phyloP scores from a whole-genome alignment of 768 basidiomycete genomes.

The Termitomyces sp. region DNA sequence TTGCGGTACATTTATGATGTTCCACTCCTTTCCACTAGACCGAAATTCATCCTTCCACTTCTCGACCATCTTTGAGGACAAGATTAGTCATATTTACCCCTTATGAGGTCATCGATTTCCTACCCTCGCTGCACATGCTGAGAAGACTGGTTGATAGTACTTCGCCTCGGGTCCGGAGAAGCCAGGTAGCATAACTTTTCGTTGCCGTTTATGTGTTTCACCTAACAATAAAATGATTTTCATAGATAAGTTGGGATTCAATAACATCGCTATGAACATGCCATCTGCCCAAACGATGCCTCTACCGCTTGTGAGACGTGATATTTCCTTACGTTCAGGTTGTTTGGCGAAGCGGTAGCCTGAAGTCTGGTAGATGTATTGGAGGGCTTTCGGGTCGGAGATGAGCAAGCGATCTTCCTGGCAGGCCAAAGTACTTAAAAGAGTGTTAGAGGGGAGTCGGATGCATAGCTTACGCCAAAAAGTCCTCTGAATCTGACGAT shows the following conservation, averaged over 20 bases:
- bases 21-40: slow-evolving; percentile 21
- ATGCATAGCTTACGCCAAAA: slow-evolving; percentile 26
- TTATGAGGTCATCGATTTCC: slow-evolving; percentile 3
- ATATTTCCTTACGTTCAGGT: slow-evolving; percentile 29
- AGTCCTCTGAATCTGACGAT: slow-evolving; percentile 31
- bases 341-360: slow-evolving; percentile 39
- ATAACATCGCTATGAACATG: slow-evolving; percentile 14
- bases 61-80: slow-evolving; percentile 23
- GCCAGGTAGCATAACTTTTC: slow-evolving; percentile 40
- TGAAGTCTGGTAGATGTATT: slow-evolving; percentile 38
- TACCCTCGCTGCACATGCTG: slow-evolving; percentile 28
- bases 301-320: slow-evolving; percentile 27
- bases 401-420: slow-evolving; percentile 41
- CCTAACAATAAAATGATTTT: slow-evolving; percentile 12
- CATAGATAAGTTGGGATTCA: background rate
- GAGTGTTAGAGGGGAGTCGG: background rate
- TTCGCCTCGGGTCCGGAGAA: slow-evolving; percentile 41
- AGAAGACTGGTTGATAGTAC: slow-evolving; percentile 36
- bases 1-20: slow-evolving; percentile 27
- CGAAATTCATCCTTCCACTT: slow-evolving; percentile 35
- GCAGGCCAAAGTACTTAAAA: background rate
- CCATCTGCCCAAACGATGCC: slow-evolving; percentile 37
- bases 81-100: slow-evolving; percentile 4
- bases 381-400: slow-evolving; percentile 44
- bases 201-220: slow-evolving; percentile 39